phyloP scores from a whole-genome alignment of 2,329 filamentous ascomycete species.

The Grosmannia huntii region DNA sequence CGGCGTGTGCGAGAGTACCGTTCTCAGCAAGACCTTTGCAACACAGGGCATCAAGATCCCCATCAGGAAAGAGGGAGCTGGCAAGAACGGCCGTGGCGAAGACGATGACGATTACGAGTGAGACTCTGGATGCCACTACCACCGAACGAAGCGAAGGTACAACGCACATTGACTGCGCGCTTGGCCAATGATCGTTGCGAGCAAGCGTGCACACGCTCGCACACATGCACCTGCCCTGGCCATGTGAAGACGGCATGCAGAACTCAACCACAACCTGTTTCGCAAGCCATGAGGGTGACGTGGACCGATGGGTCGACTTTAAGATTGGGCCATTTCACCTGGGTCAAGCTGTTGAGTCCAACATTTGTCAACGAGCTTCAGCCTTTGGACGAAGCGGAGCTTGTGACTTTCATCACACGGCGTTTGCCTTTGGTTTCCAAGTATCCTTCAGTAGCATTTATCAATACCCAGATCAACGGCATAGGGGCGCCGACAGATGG shows the following conservation, averaged over 20 bases:
- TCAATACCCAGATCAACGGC: not conserved
- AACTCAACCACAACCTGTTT: not conserved
- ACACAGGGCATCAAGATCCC: constrained; percentile 93
- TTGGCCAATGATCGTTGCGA: not conserved
- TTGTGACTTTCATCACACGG: not conserved
- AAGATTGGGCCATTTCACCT: not conserved
- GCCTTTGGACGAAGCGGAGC: not conserved
- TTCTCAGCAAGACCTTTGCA: constrained; percentile 84
- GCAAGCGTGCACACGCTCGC: not conserved
- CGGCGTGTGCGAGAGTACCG: constrained; percentile 87
- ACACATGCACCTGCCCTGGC: not conserved
- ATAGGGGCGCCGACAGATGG: not conserved
- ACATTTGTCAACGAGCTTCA: not conserved
- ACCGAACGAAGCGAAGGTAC: not conserved
- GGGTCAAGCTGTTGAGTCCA: not conserved
- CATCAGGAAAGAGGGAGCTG: constrained; percentile 69
- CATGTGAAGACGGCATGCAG: not conserved
- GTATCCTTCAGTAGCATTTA: not conserved
- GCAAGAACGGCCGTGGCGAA: constrained; percentile 38
- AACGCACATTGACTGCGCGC: not conserved
- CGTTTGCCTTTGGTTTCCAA: not conserved
- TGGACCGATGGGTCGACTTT: not conserved
- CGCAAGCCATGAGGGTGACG: not conserved
- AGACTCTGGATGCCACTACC: not conserved
- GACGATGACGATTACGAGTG: constrained; percentile 28